Evolutionary conservation across 768 basidiomycete species (phyloP), one percentile per base, ranked within the genome.

Genomic region (Boletus tomentosulus): DNA sequence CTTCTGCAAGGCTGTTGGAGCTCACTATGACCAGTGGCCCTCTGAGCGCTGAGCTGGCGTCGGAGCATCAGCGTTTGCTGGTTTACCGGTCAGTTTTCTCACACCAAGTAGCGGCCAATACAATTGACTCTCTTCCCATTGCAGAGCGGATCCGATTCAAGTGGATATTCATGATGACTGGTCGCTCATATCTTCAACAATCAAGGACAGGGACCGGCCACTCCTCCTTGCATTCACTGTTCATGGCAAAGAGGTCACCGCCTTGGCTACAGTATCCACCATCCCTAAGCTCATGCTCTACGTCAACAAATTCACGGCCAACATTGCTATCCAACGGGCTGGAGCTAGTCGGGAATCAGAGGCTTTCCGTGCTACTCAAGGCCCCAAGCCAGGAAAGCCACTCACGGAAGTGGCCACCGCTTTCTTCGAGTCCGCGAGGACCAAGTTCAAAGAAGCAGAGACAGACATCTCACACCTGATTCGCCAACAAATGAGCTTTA

Each of bases 341-440:
- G 89, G 86, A 1, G 92, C 92, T 3, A 84, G 83, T 57, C 77
- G 83, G 37, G 89, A 92, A 70, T 92, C 91, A 1, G 79, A 78
- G 54, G 84, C 86, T 1, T 94, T 89, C 76, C 77, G 86, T 24
- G 77, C 79, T n/a, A 82, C 83, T 13, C 81, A 81, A n/a, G 74
- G 78, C 6, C 85, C 87, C 6, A 86, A 82, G 62, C 87, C 87
- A 7, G 85, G 85, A 48, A 92, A 91, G 58, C 85, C 91, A 2
- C 73, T 94, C 15, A 89, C 89, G 2, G 82, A 87, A 12, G 89
- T 93, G n/a, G 91, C 92, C 2, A 83, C 88, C 57, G 88, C 90
- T 30, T 89, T 92, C 83, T 68, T 93, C 37, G 75, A 80, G 51
- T 87, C 89, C 0, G 87, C 91, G 27, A 80, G 83, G 39, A 83